Evolutionary conservation across 2,329 filamentous ascomycete genomes (phyloP), one percentile per base, ranked within the genome.

Genomic region (Stagonosporopsis cucurbitacearum): DNA sequence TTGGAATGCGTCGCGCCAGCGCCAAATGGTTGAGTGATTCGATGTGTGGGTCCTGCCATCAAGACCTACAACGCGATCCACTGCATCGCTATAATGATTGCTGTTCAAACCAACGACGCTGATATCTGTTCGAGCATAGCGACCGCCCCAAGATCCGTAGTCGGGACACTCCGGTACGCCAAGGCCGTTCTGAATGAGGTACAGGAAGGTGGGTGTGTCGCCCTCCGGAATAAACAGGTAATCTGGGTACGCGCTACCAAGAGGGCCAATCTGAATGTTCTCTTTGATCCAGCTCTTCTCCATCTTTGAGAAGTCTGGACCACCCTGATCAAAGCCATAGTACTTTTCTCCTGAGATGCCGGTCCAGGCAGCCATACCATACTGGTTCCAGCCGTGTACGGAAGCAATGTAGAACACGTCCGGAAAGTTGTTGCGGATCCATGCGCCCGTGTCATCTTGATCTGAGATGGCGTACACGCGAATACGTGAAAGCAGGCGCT

Each of bases 401-500:
- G 81, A 83, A 13, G 73, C 75, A 50, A 87, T 84, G 67, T 84
- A 86, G 60, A 84, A 81, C 6, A 86, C 65, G 23, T 82, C 78
- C 0, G 84, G 82, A 56, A 80, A 86, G 2, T 76, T 78, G 41
- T 75, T 70, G 15, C 84, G 79, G 32, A 87, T 81, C 84, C 83
- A 86, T 0, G 78, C 70, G 0, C 82, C 83, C 0, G 81, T 80
- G 57, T 87, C 80, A 57, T 86, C 84, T 60, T 86, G 84, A 59
- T 86, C 84, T 6, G 82, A 85, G 50, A 86, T 85, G 32, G 83
- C 72, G 26, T 75, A 75, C 3, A 75, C 67, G 2, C 73, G 68
- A 2, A 75, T 37, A 11, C 71, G 67, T 1, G 71, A 73, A 17
- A 72, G 59, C 1, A 75, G 62, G 12, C 71, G 69, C 23, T 64